A percentile compares a stretch with the other conserved stretches of the same genome.
Conservation (phyloP, 2,329 filamentous ascomycete genomes). For the Paecilomyces formosus region DNA sequence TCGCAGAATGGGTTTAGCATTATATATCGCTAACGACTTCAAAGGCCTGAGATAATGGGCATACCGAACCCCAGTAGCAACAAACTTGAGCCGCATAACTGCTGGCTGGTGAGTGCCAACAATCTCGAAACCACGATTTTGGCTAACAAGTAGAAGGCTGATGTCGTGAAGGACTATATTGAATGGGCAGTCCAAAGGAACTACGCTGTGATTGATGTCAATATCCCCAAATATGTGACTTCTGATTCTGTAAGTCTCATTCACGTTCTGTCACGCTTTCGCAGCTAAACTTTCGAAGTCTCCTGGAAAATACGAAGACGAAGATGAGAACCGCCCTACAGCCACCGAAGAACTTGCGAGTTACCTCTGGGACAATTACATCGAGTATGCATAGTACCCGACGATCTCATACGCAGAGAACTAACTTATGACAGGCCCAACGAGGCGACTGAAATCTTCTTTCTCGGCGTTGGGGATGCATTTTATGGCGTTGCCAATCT, state of each 20-base stretch:
- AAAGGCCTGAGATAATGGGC: constrained; percentile 62
- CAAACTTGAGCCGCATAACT: constrained; percentile 71
- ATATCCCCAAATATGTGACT: constrained; percentile 72
- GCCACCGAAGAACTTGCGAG: constrained; percentile 63
- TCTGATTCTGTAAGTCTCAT: constrained; percentile 47
- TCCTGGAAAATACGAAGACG: constrained; percentile 37
- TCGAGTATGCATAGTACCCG: constrained; percentile 51
- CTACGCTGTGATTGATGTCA: constrained; percentile 85
- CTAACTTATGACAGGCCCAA: constrained; percentile 42
- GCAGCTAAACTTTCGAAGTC: constrained; percentile 24
- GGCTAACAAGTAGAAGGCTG: constrained; percentile 53
- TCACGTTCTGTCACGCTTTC: constrained; percentile 7
- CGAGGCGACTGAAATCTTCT: constrained; percentile 64
- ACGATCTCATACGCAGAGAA: neutral
- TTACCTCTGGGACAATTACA: constrained; percentile 96
- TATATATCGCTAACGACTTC: constrained; percentile 8
- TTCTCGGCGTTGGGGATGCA: constrained; percentile 85
- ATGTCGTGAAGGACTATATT: constrained; percentile 72
- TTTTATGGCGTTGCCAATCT: constrained; percentile 78
- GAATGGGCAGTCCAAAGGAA: constrained; percentile 71
- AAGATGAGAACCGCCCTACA: constrained; percentile 44
- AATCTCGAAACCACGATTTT: constrained; percentile 8
- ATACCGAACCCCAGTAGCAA: constrained; percentile 64
- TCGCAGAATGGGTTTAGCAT: neutral
- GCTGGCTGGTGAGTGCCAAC: constrained; percentile 65